Conservation (phyloP, 106 monocot genomes). For the Iris macrosiphon region DNA sequence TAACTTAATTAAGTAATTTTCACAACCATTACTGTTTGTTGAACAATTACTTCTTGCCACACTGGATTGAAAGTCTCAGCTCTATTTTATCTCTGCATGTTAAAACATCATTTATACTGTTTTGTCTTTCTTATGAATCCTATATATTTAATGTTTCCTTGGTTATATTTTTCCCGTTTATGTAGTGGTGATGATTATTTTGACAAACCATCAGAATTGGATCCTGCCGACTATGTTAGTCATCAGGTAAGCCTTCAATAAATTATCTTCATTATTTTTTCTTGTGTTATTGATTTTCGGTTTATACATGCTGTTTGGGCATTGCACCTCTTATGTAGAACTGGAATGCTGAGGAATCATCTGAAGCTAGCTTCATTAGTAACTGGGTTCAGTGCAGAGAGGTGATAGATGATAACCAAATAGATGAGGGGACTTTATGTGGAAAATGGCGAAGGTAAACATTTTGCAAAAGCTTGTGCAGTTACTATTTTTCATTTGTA, state of each 20-base stretch:
- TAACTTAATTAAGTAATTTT: too few species aligned
- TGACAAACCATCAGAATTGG: not conserved
- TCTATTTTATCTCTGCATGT: too few species aligned
- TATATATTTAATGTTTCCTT: constrained; percentile 1
- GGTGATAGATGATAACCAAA: constrained; percentile 4
- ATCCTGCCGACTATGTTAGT: constrained; percentile 2
- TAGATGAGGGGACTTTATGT: constrained; percentile 12
- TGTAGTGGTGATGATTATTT: constrained; percentile 6
- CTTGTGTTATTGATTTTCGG: not conserved
- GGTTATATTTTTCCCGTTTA: not conserved
- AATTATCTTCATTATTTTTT: too few species aligned
- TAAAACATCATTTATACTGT: not conserved
- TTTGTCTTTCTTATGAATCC: too few species aligned
- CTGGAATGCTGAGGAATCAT: constrained; percentile 6
- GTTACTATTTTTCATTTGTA: too few species aligned
- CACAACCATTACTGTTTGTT: too few species aligned
- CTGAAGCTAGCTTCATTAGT: constrained; percentile 15
- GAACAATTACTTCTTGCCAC: too few species aligned
- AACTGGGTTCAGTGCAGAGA: constrained; percentile 33
- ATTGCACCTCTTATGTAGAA: not conserved
- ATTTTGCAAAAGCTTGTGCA: too few species aligned
- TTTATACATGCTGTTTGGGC: not conserved
- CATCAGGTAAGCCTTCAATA: constrained; percentile 3
- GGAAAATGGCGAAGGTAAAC: constrained; percentile 22
- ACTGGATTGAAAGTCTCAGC: too few species aligned